phyloP scores from a whole-genome alignment of 192 early-diverging fungal genomes.

The Entrophospora sp. region DNA sequence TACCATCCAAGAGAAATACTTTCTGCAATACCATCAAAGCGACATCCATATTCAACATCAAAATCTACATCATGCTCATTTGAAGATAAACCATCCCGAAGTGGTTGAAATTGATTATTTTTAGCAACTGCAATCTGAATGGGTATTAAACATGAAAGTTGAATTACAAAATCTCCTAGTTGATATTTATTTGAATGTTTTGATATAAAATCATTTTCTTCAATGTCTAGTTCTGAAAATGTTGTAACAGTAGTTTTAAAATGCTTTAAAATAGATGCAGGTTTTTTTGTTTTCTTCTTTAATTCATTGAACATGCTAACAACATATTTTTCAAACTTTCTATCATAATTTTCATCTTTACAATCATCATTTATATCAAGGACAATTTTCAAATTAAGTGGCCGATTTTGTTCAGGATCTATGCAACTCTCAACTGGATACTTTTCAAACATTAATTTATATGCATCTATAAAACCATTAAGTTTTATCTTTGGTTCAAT shows the following conservation, averaged over 20 bases:
- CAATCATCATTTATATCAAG: neutral
- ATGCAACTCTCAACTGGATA: neutral
- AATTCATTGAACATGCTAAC: neutral
- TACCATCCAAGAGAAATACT: slow-evolving; percentile 12
- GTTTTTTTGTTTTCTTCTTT: neutral
- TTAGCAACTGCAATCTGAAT: slow-evolving; percentile 16
- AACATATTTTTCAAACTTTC: neutral
- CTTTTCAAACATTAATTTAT: neutral
- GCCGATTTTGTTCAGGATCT: neutral
- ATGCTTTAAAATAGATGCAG: neutral
- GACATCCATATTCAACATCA: neutral
- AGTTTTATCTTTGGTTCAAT: neutral
- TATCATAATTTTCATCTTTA: neutral
- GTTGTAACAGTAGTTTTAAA: neutral
- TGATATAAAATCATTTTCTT: neutral
- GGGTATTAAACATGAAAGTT: neutral
- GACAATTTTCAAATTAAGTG: neutral
- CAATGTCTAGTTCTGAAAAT: neutral
- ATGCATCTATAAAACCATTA: slow-evolving; percentile 8
- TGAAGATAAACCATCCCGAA: neutral
- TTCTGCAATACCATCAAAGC: neutral
- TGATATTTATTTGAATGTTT: neutral
- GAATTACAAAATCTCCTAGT: neutral
- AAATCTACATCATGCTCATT: neutral
- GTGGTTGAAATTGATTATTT: neutral